phyloP scores from a whole-genome alignment of 352 stramenopile species.

The Pythium rishiriense region DNA sequence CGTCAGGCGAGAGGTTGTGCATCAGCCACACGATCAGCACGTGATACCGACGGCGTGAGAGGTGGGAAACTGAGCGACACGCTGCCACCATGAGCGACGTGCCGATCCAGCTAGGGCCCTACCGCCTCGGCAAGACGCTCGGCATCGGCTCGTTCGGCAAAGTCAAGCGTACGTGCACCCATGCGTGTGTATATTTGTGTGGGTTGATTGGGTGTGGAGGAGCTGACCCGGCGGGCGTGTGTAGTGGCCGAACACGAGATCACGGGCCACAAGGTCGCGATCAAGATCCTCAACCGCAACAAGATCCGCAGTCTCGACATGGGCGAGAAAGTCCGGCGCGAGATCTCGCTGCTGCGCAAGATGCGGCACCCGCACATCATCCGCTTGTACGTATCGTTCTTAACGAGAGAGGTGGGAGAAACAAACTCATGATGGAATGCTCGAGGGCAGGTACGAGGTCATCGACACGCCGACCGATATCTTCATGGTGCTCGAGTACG shows the following conservation, averaged over 20 bases:
- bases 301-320: slow-evolving; percentile 99
- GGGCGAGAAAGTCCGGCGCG: slow-evolving; percentile 98
- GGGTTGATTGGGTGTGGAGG: background rate
- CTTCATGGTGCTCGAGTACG: slow-evolving; percentile 95
- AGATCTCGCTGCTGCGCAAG: slow-evolving; percentile 99
- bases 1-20: background rate
- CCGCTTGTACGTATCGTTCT: slow-evolving; percentile 97
- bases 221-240: background rate
- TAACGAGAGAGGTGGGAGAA: background rate
- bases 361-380: slow-evolving; percentile 99
- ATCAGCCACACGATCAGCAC: no score
- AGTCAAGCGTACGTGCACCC: slow-evolving; percentile 90
- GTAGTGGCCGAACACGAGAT: slow-evolving; percentile 97
- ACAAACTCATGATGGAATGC: background rate
- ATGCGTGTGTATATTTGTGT: slow-evolving; percentile 33
- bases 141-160: slow-evolving; percentile 99
- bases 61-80: no score
- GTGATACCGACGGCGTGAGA: no score
- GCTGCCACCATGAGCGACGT: slow-evolving; percentile 83
- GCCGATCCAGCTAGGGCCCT: slow-evolving; percentile 96
- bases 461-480: slow-evolving; percentile 99
- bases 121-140: slow-evolving; percentile 98
- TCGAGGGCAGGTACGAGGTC: slow-evolving; percentile 90
- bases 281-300: slow-evolving; percentile 99
- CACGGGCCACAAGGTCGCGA: slow-evolving; percentile 98